Evolutionary conservation across 495 filamentous ascomycete species (phyloP).

Genomic region (Xanthoparmelia taractica): DNA sequence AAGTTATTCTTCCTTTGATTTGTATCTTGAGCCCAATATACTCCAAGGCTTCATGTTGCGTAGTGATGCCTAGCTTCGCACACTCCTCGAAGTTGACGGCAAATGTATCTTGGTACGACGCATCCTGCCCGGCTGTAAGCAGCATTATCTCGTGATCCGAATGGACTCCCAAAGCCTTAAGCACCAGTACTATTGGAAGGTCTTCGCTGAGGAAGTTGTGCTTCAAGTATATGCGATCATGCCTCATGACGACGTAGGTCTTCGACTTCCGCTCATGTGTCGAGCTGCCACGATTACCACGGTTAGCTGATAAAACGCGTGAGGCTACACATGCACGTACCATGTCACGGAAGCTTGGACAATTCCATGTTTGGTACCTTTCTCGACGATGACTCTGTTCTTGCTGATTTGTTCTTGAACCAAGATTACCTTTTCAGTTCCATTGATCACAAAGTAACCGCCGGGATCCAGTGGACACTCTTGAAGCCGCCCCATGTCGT

Average conservation of each 20-base stretch:
- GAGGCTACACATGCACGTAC: slow-evolving; percentile 26
- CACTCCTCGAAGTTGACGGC: slow-evolving; percentile 90
- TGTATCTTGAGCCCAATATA: slow-evolving; percentile 80
- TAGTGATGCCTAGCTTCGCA: slow-evolving; percentile 69
- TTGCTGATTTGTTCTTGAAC: slow-evolving; percentile 98
- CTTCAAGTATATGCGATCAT: slow-evolving; percentile 77
- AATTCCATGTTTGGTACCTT: slow-evolving; percentile 77
- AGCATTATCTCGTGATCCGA: slow-evolving; percentile 90
- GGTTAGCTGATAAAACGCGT: neutral
- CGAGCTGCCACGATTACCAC: slow-evolving; percentile 50
- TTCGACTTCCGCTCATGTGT: slow-evolving; percentile 97
- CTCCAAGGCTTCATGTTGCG: slow-evolving; percentile 90
- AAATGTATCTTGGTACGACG: slow-evolving; percentile 85
- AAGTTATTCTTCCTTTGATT: slow-evolving; percentile 57
- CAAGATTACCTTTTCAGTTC: slow-evolving; percentile 95
- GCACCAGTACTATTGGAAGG: slow-evolving; percentile 80
- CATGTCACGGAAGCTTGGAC: slow-evolving; percentile 94
- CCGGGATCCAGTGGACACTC: slow-evolving; percentile 95
- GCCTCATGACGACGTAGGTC: slow-evolving; percentile 87
- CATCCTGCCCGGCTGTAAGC: slow-evolving; percentile 76
- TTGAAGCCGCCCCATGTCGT: slow-evolving; percentile 76
- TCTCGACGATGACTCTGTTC: slow-evolving; percentile 95
- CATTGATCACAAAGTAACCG: slow-evolving; percentile 96
- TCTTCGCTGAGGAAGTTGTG: slow-evolving; percentile 91
- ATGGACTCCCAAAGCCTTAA: slow-evolving; percentile 90